These are phyloP conservation scores for Geotrichum europaeum DNA, from an alignment of 1,139 yeast genomes.

Conservation along the genomic window DNA sequence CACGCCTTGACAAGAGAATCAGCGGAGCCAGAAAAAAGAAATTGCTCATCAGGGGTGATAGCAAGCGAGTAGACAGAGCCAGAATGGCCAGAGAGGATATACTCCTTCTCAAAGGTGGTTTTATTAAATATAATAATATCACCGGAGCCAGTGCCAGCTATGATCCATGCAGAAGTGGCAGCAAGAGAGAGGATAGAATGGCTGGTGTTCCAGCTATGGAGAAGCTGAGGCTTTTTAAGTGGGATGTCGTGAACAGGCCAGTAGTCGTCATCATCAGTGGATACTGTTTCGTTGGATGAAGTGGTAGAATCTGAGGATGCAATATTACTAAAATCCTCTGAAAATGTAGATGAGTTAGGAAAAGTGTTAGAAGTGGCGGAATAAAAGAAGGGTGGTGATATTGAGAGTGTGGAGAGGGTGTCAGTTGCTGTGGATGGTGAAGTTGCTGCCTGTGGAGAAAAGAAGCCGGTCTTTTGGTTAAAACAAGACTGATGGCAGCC, in stretches of 20 bases:
- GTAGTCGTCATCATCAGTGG: background rate
- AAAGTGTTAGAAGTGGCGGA: too few species aligned
- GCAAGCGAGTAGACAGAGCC: conserved; percentile 54
- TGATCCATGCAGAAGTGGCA: conserved; percentile 38
- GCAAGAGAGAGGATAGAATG: too few species aligned
- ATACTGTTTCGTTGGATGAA: too few species aligned
- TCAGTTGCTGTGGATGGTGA: too few species aligned
- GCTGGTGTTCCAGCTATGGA: conserved; percentile 24
- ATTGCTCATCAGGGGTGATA: conserved; percentile 51
- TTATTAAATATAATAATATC: conserved; percentile 67
- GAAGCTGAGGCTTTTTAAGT: conserved; percentile 25
- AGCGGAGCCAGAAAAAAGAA: conserved; percentile 78
- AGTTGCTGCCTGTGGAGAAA: too few species aligned
- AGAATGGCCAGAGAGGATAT: conserved; percentile 46
- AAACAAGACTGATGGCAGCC: too few species aligned
- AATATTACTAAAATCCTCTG: too few species aligned
- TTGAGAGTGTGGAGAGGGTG: too few species aligned
- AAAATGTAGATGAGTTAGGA: too few species aligned
- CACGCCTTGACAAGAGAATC: conserved; percentile 86
- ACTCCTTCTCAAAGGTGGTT: conserved; percentile 50
- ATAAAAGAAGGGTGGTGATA: too few species aligned
- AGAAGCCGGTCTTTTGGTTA: too few species aligned
- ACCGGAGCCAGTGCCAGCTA: conserved; percentile 95
- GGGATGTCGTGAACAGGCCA: conserved; percentile 5
- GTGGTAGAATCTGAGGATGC: too few species aligned